phyloP scores from a whole-genome alignment of 2,329 filamentous ascomycete species.

The Penicillium sp. region DNA sequence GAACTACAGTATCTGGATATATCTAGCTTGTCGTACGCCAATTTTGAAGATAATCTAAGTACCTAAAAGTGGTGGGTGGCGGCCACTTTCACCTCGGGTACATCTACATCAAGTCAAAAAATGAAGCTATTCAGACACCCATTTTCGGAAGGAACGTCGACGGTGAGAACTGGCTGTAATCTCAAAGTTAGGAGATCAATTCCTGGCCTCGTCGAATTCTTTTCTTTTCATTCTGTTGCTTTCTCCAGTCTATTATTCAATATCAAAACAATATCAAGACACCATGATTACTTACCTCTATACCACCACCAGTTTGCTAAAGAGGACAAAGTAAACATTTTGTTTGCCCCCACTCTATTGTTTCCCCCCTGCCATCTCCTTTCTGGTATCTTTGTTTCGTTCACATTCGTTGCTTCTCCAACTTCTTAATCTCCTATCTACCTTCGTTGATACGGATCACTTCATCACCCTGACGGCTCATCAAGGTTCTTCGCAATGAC shows the following conservation, averaged over 20 bases:
- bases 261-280: background rate
- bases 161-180: background rate
- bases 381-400: background rate
- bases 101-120: background rate
- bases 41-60: rapidly evolving
- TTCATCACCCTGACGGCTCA: background rate
- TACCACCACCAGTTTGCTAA: background rate
- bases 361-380: background rate
- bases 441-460: background rate
- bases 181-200: background rate
- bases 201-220: background rate
- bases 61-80: background rate
- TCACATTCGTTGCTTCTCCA: background rate
- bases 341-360: background rate
- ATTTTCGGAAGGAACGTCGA: background rate
- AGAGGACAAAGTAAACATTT: background rate
- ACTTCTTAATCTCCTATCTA: background rate
- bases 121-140: background rate
- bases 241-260: background rate
- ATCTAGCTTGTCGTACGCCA: rapidly evolving
- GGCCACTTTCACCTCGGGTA: background rate
- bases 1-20: rapidly evolving
- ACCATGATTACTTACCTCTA: background rate
- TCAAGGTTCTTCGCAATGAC: background rate
- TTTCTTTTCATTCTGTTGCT: background rate